Evolutionary conservation across 192 early-diverging fungal species (phyloP).

Genomic region (Backusella sp.): DNA sequence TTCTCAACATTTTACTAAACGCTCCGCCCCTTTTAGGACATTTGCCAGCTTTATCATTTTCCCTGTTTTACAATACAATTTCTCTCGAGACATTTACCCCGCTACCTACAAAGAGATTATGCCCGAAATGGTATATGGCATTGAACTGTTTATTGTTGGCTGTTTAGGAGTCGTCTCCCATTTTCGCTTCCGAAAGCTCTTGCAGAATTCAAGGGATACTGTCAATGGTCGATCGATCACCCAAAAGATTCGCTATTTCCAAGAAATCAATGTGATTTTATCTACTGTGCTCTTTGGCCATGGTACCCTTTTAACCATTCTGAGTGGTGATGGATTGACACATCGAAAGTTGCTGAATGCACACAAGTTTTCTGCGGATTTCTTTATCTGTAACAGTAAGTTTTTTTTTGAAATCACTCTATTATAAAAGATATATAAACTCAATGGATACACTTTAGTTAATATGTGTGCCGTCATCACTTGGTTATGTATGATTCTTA

Average conservation of each 20-base stretch:
- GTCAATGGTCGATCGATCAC: conserved; percentile 18
- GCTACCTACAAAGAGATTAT: conserved; percentile 30
- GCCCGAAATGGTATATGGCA: conserved; percentile 31
- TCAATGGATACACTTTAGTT: background rate
- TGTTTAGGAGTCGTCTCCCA: conserved; percentile 32
- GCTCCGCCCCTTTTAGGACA: conserved; percentile 4
- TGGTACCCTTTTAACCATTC: conserved; percentile 27
- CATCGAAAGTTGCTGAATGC: conserved; percentile 13
- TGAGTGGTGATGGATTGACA: conserved; percentile 36
- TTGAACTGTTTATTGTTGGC: conserved; percentile 26
- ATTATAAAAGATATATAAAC: too few relatives aligned
- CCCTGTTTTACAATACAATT: conserved; percentile 38
- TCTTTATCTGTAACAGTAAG: conserved; percentile 39
- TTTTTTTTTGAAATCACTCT: background rate
- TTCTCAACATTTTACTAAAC: background rate
- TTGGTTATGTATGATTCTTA: conserved; percentile 29
- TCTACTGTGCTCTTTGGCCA: conserved; percentile 11
- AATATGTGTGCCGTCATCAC: conserved; percentile 18
- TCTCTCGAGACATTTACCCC: conserved; percentile 24
- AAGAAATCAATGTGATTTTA: conserved; percentile 32
- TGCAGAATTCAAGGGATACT: conserved; percentile 14
- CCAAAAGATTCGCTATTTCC: conserved; percentile 27
- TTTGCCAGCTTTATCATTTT: conserved; percentile 31
- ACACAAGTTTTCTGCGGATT: conserved; percentile 36
- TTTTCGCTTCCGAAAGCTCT: conserved; percentile 28